Evolutionary conservation across 1,139 yeast genomes (phyloP).

Genomic region (Pichia sp.): DNA sequence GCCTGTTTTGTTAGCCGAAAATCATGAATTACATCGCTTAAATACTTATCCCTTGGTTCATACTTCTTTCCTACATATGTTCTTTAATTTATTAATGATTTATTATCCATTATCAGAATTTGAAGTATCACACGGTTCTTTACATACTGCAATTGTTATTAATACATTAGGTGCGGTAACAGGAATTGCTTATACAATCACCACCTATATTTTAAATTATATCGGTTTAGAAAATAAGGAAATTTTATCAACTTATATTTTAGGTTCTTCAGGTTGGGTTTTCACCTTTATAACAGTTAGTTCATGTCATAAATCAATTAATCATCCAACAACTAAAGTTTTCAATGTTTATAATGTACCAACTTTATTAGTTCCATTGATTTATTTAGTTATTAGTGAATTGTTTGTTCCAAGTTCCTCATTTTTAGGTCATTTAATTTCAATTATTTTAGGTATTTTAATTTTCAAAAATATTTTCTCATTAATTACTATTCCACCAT

Average conservation of each 20-base stretch:
- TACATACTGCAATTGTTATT: constrained; percentile 77
- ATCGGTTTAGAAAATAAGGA: not conserved
- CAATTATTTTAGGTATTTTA: constrained; percentile 45
- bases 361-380: constrained; percentile 55
- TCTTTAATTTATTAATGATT: constrained; percentile 55
- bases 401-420: constrained; percentile 54
- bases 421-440: constrained; percentile 66
- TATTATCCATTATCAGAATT: constrained; percentile 59
- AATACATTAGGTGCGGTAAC: constrained; percentile 67
- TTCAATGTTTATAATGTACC: constrained; percentile 39
- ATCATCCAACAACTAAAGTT: constrained; percentile 38
- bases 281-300: constrained; percentile 65
- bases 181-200: constrained; percentile 58
- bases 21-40: constrained; percentile 52
- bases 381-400: constrained; percentile 44
- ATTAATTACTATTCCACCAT: constrained; percentile 57
- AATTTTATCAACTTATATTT: constrained; percentile 48
- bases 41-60: constrained; percentile 78
- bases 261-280: constrained; percentile 72
- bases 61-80: constrained; percentile 52
- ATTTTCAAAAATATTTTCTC: constrained; percentile 54
- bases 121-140: constrained; percentile 77
- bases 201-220: constrained; percentile 41
- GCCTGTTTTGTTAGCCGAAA: constrained; percentile 41
- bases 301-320: constrained; percentile 53